Percentiles rank a stretch among this genome's conserved stretches.
These are phyloP conservation scores for Phytophthora quininea DNA, from an alignment of 352 stramenopile genomes.

Conservation along the genomic window DNA sequence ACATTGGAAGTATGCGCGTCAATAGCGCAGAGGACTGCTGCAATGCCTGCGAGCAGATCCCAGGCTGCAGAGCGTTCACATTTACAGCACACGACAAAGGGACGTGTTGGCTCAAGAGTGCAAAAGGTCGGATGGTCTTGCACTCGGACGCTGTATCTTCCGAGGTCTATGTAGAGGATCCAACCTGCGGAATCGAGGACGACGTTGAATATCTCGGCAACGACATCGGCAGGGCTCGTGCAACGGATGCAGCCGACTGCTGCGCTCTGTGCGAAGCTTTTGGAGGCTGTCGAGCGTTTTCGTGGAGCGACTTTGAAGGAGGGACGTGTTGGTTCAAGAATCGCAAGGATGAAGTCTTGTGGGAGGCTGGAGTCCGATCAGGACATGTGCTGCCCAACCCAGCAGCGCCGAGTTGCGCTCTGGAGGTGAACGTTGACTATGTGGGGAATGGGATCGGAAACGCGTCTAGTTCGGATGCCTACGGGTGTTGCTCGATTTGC, in stretches of 20 bases:
- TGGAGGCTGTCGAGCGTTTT: slow-evolving; percentile 46
- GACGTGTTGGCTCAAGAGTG: slow-evolving; percentile 41
- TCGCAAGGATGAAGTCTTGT: slow-evolving; percentile 26
- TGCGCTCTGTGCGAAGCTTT: slow-evolving; percentile 34
- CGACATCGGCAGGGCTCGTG: slow-evolving; percentile 30
- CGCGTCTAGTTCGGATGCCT: slow-evolving; percentile 18
- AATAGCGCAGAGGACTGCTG: slow-evolving; percentile 26
- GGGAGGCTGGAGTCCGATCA: slow-evolving; percentile 22
- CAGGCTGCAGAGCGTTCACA: slow-evolving; percentile 45
- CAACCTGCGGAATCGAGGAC: slow-evolving; percentile 34
- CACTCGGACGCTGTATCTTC: slow-evolving; percentile 15
- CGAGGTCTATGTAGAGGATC: slow-evolving; percentile 16
- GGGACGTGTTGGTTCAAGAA: slow-evolving; percentile 64
- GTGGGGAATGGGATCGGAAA: slow-evolving; percentile 21
- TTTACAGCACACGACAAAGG: slow-evolving; percentile 30
- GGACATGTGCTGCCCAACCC: slow-evolving; percentile 28
- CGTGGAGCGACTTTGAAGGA: slow-evolving; percentile 54
- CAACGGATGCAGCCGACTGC: slow-evolving; percentile 17
- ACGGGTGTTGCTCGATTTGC: slow-evolving; percentile 38
- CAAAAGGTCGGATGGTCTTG: slow-evolving; percentile 34
- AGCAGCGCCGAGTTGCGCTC: slow-evolving; percentile 24
- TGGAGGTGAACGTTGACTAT: slow-evolving; percentile 38
- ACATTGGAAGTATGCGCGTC: slow-evolving; percentile 20
- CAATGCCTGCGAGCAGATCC: slow-evolving; percentile 24
- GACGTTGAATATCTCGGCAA: slow-evolving; percentile 36